Base-by-base conservation (phyloP, 805 yeast genomes). In the Candida schatavii region DNA sequence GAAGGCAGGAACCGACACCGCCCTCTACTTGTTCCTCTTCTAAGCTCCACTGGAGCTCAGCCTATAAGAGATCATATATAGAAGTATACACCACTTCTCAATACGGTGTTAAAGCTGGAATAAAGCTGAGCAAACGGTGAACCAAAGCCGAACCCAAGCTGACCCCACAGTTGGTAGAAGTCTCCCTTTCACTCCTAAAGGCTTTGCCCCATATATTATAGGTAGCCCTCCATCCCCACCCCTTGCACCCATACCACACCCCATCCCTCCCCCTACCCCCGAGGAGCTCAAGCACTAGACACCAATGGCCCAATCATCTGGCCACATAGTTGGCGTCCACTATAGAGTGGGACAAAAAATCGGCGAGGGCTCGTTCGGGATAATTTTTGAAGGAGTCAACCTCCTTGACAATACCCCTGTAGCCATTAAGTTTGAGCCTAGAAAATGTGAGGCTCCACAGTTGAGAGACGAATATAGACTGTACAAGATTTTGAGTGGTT, bases 341-440 rank as follows among this genome's bases (percentile, higher is more conserved):
- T 93, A 90, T 68, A 85, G 89, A 54, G 93, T 93, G 43, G 99
- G 98, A 45, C 91, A 90, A 64, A 93, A 93, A 69, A 90, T 93
- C 47, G 99, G 99, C 44, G 98, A 93, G 67, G 99, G 99, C 34
- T 91, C 98, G 3, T 93, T 93, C 64, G 99, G 99, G 43, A 96
- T 93, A 40, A 85, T 93, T 45, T 93, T 93, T 61, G 98, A 93
- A 69, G 99, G 99, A 48, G 79, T 88, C 33, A 91, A 93, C 62
- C 75, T 93, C 59, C 80, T 93, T 54, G 91, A 89, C 69, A 90
- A 90, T 50, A 84, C 83, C 47, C 95, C 87, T 39, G 98, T 93
- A 35, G 99, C 98, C 31, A 91, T 93, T 63, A 93, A 93, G 66
- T 93, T 93, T 55, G 96, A 93, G 67, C 98, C 97, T 17, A 77